Base-by-base conservation (phyloP, 495 filamentous ascomycete genomes). In the Aspergillus sparsus region DNA sequence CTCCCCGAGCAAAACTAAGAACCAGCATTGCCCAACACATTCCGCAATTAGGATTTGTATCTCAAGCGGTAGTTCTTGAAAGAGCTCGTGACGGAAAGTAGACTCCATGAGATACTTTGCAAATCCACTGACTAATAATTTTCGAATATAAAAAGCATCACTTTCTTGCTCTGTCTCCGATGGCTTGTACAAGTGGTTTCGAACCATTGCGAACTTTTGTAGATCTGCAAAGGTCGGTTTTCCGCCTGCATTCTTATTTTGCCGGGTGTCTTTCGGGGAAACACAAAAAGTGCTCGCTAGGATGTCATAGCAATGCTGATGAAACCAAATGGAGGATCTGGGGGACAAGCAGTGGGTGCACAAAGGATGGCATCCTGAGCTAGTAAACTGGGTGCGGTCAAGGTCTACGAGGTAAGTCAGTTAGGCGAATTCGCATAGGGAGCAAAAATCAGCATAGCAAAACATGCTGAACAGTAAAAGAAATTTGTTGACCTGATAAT, bases 1-100 rank as follows among this genome's bases (percentile, higher is more conserved):
- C 49, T 62, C 60, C 5, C 54, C 60, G 13, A 62, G 54, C 3
- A 62, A 47, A 31, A 39, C 53, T 32, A 62, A 41, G 36, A 49
- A 62, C 60, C 60, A 57, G 35, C 60, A 58, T 3, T 46, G 53
- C 11, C 10, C 32, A 39, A 47, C 42, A 12, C 33, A n/a, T 34
- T 62, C 54, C 2, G 49, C 5, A 47, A 62, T 62, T 11, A 53
- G 16, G 5, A 13, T 33, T 13, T 32, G 7, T 8, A 62, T 31
- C 50, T 62, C 60, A 16, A 39, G 32, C 37, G 49, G 60, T 15
- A 62, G 34, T 41, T 33, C 31, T 5, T 9, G 11, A 6, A 54
- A 54, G 6, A 62, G 41, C 27, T 54, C 36, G 16, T 57, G 60
- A 32, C 16, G 8, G 36, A 57, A 62, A 39, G 33, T 47, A 7